phyloP scores from a whole-genome alignment of 306 rosid species.

The Rosa persica region DNA sequence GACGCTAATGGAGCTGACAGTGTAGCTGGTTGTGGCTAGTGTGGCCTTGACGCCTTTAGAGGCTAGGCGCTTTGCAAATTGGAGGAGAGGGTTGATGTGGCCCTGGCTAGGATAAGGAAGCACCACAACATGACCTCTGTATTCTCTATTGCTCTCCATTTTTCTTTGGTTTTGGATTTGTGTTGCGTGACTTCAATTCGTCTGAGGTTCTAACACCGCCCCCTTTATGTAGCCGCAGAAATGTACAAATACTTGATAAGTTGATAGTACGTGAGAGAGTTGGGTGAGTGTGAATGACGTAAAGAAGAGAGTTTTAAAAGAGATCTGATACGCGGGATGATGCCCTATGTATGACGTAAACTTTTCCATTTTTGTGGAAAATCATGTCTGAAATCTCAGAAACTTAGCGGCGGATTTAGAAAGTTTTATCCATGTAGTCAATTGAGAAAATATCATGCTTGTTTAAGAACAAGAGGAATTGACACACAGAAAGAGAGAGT shows the following conservation, averaged over 20 bases:
- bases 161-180: not conserved
- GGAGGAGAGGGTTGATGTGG: conserved; percentile 40
- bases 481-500: too few relatives aligned
- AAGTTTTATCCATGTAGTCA: not conserved
- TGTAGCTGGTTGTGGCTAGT: conserved; percentile 19
- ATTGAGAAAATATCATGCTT: too few relatives aligned
- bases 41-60: conserved; percentile 30
- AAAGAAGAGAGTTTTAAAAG: too few relatives aligned
- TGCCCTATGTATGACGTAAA: too few relatives aligned
- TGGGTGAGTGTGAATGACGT: too few relatives aligned
- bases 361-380: too few relatives aligned
- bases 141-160: not conserved
- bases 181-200: too few relatives aligned
- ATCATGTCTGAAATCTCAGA: too few relatives aligned
- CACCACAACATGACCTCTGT: conserved; percentile 25
- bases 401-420: too few relatives aligned
- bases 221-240: not conserved
- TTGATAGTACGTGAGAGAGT: too few relatives aligned
- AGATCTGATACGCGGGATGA: too few relatives aligned
- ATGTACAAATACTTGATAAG: not conserved
- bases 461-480: too few relatives aligned
- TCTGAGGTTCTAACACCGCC: not conserved
- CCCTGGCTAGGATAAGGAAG: conserved; percentile 36
- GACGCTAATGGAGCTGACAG: conserved; percentile 21
- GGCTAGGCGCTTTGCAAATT: conserved; percentile 32